phyloP scores from a whole-genome alignment of 345 rosid genomes.

The Kandelia obovata region DNA sequence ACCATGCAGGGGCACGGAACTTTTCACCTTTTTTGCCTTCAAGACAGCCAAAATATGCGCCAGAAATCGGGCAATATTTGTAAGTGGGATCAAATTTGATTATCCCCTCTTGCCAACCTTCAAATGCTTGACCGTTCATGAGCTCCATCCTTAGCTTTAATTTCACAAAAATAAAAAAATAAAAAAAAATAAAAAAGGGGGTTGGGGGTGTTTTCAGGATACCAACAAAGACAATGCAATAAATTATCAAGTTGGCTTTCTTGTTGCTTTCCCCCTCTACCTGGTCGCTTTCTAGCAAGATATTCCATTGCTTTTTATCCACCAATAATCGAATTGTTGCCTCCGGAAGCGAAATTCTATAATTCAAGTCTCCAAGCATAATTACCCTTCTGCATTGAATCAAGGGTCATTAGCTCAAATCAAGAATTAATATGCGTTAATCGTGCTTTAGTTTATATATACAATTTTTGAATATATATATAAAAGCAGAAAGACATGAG shows the following conservation, averaged over 20 bases:
- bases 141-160: constrained; percentile 64
- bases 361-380: constrained; percentile 77
- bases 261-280: constrained; percentile 21
- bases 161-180: background rate
- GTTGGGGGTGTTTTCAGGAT: background rate
- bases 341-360: constrained; percentile 69
- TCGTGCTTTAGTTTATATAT: background rate
- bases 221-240: background rate
- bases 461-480: too few species aligned
- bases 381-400: constrained; percentile 51
- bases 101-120: constrained; percentile 66
- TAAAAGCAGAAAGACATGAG: too few species aligned
- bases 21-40: constrained; percentile 49
- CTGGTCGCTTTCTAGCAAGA: constrained; percentile 65
- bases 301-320: constrained; percentile 51
- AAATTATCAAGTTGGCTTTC: background rate
- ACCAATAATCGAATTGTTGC: constrained; percentile 51
- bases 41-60: constrained; percentile 53
- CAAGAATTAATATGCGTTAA: constrained; percentile 12
- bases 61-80: constrained; percentile 65
- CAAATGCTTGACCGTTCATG: constrained; percentile 45
- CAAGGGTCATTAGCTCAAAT: constrained; percentile 20
- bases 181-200: background rate
- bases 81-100: constrained; percentile 74
- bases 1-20: constrained; percentile 81